These are phyloP conservation scores for Trametes meyenii DNA, from an alignment of 768 basidiomycete genomes.

Conservation along the genomic window DNA sequence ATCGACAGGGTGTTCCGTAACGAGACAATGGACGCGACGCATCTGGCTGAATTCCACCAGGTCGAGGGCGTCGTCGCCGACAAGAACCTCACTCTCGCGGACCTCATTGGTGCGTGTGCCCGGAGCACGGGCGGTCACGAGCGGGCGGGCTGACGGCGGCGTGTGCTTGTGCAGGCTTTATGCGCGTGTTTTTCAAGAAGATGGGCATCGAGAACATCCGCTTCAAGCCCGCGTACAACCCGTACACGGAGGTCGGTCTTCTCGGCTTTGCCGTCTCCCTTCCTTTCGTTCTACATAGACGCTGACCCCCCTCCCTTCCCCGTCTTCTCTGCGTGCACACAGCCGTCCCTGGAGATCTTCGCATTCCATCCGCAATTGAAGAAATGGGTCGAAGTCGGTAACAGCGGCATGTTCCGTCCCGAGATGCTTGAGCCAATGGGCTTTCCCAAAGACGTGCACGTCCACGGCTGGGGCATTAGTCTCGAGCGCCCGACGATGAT, in stretches of 20 bases:
- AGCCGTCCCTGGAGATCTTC: slow-evolving; percentile 98
- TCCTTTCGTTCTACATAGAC: neutral
- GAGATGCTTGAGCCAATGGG: slow-evolving; percentile 99
- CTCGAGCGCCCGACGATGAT: slow-evolving; percentile 99
- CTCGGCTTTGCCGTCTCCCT: slow-evolving; percentile 14
- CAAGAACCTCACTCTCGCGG: slow-evolving; percentile 86
- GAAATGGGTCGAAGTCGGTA: slow-evolving; percentile 98
- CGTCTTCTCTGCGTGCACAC: neutral
- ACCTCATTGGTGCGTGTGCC: slow-evolving; percentile 77
- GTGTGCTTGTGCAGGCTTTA: slow-evolving; percentile 62
- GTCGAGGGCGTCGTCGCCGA: slow-evolving; percentile 99
- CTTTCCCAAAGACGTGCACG: slow-evolving; percentile 93
- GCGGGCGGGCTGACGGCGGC: neutral
- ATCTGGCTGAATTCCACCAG: slow-evolving; percentile 98
- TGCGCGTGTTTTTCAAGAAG: slow-evolving; percentile 97
- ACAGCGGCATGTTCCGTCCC: slow-evolving; percentile 99
- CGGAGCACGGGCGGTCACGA: neutral
- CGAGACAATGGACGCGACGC: slow-evolving; percentile 97
- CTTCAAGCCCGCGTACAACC: slow-evolving; percentile 99
- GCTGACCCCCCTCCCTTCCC: neutral
- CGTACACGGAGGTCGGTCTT: slow-evolving; percentile 79
- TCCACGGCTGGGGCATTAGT: slow-evolving; percentile 95
- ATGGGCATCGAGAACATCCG: slow-evolving; percentile 94
- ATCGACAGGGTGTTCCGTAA: slow-evolving; percentile 99
- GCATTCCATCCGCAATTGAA: slow-evolving; percentile 94